phyloP scores from a whole-genome alignment of 2,329 filamentous ascomycete genomes.

The Penicillium sp. region DNA sequence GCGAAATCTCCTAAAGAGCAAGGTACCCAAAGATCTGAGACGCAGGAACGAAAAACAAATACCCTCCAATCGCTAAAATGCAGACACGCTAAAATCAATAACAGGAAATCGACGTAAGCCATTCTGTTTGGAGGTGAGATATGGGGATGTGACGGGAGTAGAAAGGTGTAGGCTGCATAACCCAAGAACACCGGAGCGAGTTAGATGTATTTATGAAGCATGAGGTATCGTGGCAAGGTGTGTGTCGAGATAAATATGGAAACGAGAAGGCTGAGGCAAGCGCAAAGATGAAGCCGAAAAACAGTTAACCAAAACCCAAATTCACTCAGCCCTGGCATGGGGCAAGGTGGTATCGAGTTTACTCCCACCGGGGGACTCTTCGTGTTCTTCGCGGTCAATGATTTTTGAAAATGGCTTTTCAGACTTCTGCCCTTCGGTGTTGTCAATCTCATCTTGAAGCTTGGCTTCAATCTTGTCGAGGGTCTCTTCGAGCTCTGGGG shows the following conservation, averaged over 20 bases:
- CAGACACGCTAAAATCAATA: conserved; percentile 5
- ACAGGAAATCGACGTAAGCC: background rate
- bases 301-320: background rate
- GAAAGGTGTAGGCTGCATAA: background rate
- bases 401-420: background rate
- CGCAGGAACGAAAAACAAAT: background rate
- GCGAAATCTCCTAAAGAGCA: background rate
- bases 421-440: background rate
- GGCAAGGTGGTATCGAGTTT: conserved; percentile 3
- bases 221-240: background rate
- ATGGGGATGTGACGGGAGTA: background rate
- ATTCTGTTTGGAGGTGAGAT: background rate
- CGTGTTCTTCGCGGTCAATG: background rate
- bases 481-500: conserved; percentile 4
- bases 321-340: conserved; percentile 4
- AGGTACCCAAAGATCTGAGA: background rate
- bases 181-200: background rate
- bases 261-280: background rate
- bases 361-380: conserved; percentile 1
- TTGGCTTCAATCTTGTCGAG: conserved; percentile 9
- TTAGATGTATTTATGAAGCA: background rate
- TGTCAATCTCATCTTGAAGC: background rate
- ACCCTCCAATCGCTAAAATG: conserved; percentile 5
- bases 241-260: background rate
- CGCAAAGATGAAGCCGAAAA: background rate